phyloP scores from a whole-genome alignment of 1,284 basidiomycete genomes.

The Ustilago vetiveriae region DNA sequence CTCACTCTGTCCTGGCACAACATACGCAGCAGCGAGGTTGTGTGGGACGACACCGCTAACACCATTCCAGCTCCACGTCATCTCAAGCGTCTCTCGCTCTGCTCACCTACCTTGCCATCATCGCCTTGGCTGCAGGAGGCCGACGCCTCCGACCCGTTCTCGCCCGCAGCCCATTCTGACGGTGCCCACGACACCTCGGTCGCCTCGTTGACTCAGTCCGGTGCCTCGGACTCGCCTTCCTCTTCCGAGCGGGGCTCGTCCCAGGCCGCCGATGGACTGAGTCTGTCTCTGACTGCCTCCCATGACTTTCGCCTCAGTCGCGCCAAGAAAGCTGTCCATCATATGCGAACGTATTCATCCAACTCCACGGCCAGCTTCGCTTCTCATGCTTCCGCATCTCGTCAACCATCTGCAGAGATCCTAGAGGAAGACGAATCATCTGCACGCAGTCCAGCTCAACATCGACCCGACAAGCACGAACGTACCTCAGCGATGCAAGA shows the following conservation, averaged over 20 bases:
- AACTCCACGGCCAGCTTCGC: slow-evolving; percentile 36
- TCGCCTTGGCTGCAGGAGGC: slow-evolving; percentile 15
- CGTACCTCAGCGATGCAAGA: slow-evolving; percentile 11
- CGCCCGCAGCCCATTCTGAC: slow-evolving; percentile 9
- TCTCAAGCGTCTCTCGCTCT: slow-evolving; percentile 47
- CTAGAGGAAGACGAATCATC: slow-evolving; percentile 31
- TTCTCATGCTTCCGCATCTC: slow-evolving; percentile 32
- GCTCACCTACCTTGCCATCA: slow-evolving; percentile 31
- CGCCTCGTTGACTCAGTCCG: slow-evolving; percentile 3
- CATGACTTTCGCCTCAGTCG: slow-evolving; percentile 26
- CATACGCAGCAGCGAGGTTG: slow-evolving; percentile 4
- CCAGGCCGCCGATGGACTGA: slow-evolving; percentile 16
- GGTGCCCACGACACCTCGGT: neutral
- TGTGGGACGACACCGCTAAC: slow-evolving; percentile 3
- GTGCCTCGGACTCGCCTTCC: slow-evolving; percentile 23
- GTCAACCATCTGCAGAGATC: slow-evolving; percentile 28
- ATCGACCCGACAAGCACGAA: no score
- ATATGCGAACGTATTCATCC: slow-evolving; percentile 41
- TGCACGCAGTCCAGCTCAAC: slow-evolving; percentile 10
- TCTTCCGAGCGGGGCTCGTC: slow-evolving; percentile 26
- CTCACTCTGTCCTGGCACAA: slow-evolving; percentile 1
- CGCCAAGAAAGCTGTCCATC: slow-evolving; percentile 36
- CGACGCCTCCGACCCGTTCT: slow-evolving; percentile 22
- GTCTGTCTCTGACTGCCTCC: slow-evolving; percentile 12
- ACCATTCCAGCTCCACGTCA: slow-evolving; percentile 46